Evolutionary conservation across 139 green algal species (phyloP), one percentile per base, ranked within the genome.

Genomic region (Chlorella sp.): DNA sequence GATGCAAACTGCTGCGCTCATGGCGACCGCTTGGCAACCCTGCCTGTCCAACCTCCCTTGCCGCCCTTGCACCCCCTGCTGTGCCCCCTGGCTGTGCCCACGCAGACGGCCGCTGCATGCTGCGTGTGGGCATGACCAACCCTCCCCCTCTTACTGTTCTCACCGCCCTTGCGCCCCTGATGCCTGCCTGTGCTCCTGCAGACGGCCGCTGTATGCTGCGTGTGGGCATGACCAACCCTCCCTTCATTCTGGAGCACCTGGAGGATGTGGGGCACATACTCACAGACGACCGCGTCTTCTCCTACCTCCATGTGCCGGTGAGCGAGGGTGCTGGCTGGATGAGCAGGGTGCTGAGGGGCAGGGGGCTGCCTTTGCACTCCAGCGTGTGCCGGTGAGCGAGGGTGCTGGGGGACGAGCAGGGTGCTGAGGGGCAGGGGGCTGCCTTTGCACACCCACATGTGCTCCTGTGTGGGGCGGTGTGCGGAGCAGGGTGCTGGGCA

Each of bases 201-300:
- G 96, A 98, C 87, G 81, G 87, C 0, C 84, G 71, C 40, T 95
- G 91, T 66, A 97, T 98, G 95, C 94, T 99, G 79, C 92, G 97
- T 0, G 77, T 99, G 26, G 97, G 97, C 40, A 99, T 99, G 97
- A 98, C 96, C 79, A 99, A 99, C 93, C 97, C 97, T 64, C 97
- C 97, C 26, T 99, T 97, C 94, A 98, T 99, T 32, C 92, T 99
- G 89, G 94, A 98, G 88, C 95, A 98, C 88, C 90, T 99, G 69
- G 86, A 93, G 11, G 95, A 90, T 0, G 92, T 98, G 32, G 94
- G 94, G 16, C 87, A 91, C 39, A 77, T 88, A 9, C 90, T 95
- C 57, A 5, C 37, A 21, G 95, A 99, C 91, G 95, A 95, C 14
- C 91, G 88, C 64, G 96, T 98, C 2, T 99, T 98, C 89, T 86